A percentile compares a stretch with the other conserved stretches of the same genome.
Evolutionary conservation across 2,329 filamentous ascomycete genomes (phyloP).

Genomic region (Clonostachys byssicola): DNA sequence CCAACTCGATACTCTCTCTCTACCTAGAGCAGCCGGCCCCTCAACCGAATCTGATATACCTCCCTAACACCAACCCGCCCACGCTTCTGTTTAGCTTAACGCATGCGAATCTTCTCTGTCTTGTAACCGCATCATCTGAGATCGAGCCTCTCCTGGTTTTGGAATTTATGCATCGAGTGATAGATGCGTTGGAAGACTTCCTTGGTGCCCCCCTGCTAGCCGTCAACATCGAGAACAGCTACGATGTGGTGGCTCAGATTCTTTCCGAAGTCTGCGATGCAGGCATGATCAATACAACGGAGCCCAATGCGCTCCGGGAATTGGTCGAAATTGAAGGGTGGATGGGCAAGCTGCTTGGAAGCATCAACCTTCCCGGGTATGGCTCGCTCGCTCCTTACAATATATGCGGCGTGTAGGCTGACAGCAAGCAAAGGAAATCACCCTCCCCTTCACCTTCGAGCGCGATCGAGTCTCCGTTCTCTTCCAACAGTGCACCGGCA

Average conservation of each 20-base stretch:
- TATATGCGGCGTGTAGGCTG: background rate
- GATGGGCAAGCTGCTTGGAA: slow-evolving; percentile 83
- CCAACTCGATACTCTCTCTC: slow-evolving; percentile 73
- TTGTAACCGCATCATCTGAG: slow-evolving; percentile 81
- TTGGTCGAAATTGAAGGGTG: slow-evolving; percentile 88
- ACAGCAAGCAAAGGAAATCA: slow-evolving; percentile 13
- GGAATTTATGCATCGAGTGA: slow-evolving; percentile 89
- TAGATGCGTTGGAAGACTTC: slow-evolving; percentile 93
- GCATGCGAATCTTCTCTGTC: slow-evolving; percentile 84
- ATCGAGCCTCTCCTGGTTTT: slow-evolving; percentile 85
- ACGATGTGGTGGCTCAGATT: slow-evolving; percentile 91
- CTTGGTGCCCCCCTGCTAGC: slow-evolving; percentile 82
- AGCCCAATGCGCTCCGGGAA: slow-evolving; percentile 88
- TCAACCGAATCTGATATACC: slow-evolving; percentile 81
- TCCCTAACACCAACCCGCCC: slow-evolving; percentile 76
- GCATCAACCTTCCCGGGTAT: slow-evolving; percentile 77
- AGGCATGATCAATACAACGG: slow-evolving; percentile 83
- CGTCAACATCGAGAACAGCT: slow-evolving; percentile 81
- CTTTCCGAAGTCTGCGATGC: slow-evolving; percentile 96
- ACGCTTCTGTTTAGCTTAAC: slow-evolving; percentile 83
- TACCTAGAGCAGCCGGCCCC: slow-evolving; percentile 81
- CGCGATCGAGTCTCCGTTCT: slow-evolving; percentile 30
- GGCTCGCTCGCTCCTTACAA: slow-evolving; percentile 6
- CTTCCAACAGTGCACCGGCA: slow-evolving; percentile 43
- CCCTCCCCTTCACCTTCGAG: slow-evolving; percentile 30